Evolutionary conservation across 2,329 filamentous ascomycete species (phyloP).

Genomic region (Trichophyton schoenleinii): DNA sequence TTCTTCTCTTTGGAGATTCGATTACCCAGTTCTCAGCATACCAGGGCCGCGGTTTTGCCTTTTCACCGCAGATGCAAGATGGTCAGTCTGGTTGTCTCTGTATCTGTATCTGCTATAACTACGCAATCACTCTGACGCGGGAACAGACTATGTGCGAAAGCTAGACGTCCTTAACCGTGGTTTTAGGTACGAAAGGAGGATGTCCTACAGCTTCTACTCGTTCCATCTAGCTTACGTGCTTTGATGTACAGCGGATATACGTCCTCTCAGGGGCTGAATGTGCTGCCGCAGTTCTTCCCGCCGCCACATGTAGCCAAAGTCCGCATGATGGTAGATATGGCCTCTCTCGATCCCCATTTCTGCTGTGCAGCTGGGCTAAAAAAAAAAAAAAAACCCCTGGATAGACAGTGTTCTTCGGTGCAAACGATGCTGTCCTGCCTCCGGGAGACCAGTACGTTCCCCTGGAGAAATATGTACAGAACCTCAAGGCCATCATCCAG

Average conservation of each 20-base stretch:
- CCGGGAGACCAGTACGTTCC: conserved; percentile 63
- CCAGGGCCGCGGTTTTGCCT: conserved; percentile 56
- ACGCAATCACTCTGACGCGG: not conserved
- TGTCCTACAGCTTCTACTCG: not conserved
- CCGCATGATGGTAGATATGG: conserved; percentile 30
- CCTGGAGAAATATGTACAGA: conserved; percentile 60
- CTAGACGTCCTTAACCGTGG: conserved; percentile 84
- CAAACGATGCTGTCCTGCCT: conserved; percentile 72
- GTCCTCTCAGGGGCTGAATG: conserved; percentile 57
- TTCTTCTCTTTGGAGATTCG: conserved; percentile 82
- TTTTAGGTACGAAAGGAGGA: conserved; percentile 42
- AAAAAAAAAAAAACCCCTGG: not conserved
- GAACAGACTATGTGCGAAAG: conserved; percentile 58
- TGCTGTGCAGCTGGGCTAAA: not conserved
- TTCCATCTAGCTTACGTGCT: not conserved
- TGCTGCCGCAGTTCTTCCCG: conserved; percentile 60
- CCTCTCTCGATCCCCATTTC: not conserved
- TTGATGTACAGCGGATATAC: conserved; percentile 57
- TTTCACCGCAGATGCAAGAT: conserved; percentile 57
- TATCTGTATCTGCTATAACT: not conserved
- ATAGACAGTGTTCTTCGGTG: conserved; percentile 69
- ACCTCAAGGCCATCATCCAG: conserved; percentile 57
- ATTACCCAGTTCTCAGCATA: conserved; percentile 59
- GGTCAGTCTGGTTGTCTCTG: conserved; percentile 36
- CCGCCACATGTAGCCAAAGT: conserved; percentile 42